A percentile compares a stretch with the other conserved stretches of the same genome.
Evolutionary conservation across 148 eudicot species (phyloP).

Genomic region (Fagopyrum homotropicum): DNA sequence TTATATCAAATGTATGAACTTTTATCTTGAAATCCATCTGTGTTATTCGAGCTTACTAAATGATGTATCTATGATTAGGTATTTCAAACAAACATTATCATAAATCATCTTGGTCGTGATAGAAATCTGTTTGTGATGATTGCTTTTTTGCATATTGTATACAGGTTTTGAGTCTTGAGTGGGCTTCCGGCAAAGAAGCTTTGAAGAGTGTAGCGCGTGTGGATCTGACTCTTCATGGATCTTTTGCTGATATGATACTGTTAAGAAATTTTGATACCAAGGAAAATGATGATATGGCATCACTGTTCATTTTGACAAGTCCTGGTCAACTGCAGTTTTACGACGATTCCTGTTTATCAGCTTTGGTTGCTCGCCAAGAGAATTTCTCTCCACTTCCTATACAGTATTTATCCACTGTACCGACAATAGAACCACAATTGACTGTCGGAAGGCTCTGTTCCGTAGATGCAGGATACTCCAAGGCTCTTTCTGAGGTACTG

Average conservation of each 20-base stretch:
- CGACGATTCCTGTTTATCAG: conserved; percentile 51
- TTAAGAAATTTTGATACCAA: conserved; percentile 38
- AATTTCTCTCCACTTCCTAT: conserved; percentile 36
- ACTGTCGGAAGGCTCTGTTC: conserved; percentile 52
- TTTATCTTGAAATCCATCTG: neutral
- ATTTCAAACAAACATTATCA: neutral
- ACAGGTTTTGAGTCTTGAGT: conserved; percentile 88
- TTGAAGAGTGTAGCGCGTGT: conserved; percentile 58
- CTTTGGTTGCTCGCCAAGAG: conserved; percentile 47
- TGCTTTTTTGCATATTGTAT: conserved; percentile 13
- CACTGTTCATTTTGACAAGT: conserved; percentile 69
- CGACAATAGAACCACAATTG: conserved; percentile 72
- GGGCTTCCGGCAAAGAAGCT: conserved; percentile 65
- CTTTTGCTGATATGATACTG: conserved; percentile 77
- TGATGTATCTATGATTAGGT: neutral
- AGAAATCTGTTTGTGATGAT: neutral
- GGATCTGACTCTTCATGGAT: conserved; percentile 82
- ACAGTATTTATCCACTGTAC: conserved; percentile 54
- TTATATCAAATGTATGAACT: neutral
- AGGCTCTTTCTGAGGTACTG: conserved; percentile 45
- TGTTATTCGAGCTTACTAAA: neutral
- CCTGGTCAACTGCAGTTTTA: conserved; percentile 87
- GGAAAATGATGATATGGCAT: conserved; percentile 32
- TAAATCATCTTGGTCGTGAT: neutral
- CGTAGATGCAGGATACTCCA: conserved; percentile 26